Conservation (phyloP, 495 filamentous ascomycete genomes). For the Astrothelium macrocarpum region DNA sequence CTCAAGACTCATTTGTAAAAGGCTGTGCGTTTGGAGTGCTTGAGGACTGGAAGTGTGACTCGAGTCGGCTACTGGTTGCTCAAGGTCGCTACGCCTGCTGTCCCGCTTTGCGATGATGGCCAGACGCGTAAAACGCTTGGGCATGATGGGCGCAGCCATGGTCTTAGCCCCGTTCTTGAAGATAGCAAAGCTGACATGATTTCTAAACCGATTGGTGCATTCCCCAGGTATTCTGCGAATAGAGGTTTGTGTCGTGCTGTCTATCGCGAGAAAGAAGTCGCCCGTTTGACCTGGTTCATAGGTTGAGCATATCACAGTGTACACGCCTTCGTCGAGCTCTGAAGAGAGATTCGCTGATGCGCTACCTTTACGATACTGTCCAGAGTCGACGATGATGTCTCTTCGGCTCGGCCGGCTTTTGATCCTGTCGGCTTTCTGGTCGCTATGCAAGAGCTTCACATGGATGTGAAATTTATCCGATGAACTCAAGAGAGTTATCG, state of each 20-base stretch:
- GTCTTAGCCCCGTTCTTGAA: constrained; percentile 19
- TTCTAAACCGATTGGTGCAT: constrained; percentile 53
- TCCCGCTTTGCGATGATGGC: constrained; percentile 22
- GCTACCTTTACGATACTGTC: constrained; percentile 74
- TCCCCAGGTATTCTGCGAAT: constrained; percentile 52
- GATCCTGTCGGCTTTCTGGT: constrained; percentile 56
- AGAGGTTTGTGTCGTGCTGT: constrained; percentile 44
- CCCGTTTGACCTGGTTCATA: constrained; percentile 71
- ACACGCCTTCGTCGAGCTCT: constrained; percentile 53
- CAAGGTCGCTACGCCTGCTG: constrained; percentile 27
- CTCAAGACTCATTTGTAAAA: constrained; percentile 57
- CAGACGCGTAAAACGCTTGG: constrained; percentile 16
- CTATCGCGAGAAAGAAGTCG: constrained; percentile 64
- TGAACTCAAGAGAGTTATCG: constrained; percentile 60
- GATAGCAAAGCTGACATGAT: constrained; percentile 18
- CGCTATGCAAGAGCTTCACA: constrained; percentile 73
- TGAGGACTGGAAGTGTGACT: constrained; percentile 30
- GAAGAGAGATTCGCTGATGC: constrained; percentile 52
- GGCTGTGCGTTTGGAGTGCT: constrained; percentile 32
- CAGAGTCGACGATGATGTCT: constrained; percentile 69
- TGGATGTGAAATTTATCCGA: constrained; percentile 58
- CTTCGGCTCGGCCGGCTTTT: constrained; percentile 39
- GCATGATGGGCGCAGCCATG: constrained; percentile 25
- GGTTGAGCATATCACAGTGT: constrained; percentile 81
- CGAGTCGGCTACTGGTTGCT: constrained; percentile 16